Base-by-base conservation (phyloP, 169 alveolate genomes). In the Cyclospora cayetanensis region DNA sequence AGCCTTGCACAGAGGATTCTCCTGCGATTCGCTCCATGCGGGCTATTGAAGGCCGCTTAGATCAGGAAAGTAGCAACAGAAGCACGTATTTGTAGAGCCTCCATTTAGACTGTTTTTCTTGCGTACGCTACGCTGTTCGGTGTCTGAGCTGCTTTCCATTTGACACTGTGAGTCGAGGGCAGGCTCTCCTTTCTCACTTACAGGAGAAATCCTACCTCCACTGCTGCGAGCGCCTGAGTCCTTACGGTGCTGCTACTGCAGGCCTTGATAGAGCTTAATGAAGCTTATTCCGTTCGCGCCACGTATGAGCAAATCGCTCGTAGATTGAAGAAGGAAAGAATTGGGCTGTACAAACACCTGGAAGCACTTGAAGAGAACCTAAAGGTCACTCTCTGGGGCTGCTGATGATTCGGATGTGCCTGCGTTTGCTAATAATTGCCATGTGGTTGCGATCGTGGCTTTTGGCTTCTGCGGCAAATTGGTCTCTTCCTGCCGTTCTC, bases 221-320 rank as follows among this genome's bases (percentile, higher is more conserved):
- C 12, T 25, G 50, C 7, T 12, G 11, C 18, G 12, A 12, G 35
- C n/a, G 27, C 5, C 12, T 29, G 52, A 5, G 43, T 74, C 35
- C 11, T 11, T 9, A n/a, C 5, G 11, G 12, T 37, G 11, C 91
- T 94, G 50, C 68, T 96, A 35, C 98, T 96, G 92, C 97, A 97
- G 94, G 99, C 97, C 15, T 97, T 96, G 98, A 96, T 96, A 22
- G 96, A 96, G 85, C 95, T 93, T 91, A 97, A 96, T 92, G 98
- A 96, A 66, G 99, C 99, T n/a, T 94, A 95, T 94, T 87, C 96
- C 77, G 96, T 96, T 43, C 92, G 96, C 80, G 95, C 96, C 80
- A 96, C 98, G 35, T 97, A 96, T 91, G 99, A 97, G 93, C 95
- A 96, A 87, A 95, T 95, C 39, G 95, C 95, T 2, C 88, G 92